Evolutionary conservation across 169 alveolate species (phyloP).

Genomic region (Cryptosporidium bovis): DNA sequence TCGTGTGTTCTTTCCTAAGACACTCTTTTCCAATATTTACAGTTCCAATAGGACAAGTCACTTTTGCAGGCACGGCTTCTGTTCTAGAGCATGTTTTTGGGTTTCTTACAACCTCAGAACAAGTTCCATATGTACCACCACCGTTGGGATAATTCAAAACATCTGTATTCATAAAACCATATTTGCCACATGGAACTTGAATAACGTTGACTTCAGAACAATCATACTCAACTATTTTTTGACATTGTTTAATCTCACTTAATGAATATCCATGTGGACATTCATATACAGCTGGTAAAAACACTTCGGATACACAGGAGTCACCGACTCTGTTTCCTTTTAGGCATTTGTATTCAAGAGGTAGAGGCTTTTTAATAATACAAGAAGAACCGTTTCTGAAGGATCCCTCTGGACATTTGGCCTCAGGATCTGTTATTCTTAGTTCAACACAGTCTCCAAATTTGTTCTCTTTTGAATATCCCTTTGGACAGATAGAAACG

Average conservation of each 20-base stretch:
- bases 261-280: conserved; percentile 55
- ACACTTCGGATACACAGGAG: conserved; percentile 45
- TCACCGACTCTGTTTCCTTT: conserved; percentile 52
- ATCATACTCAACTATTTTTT: conserved; percentile 58
- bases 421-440: conserved; percentile 10
- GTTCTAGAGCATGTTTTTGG: conserved; percentile 65
- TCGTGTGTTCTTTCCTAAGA: conserved; percentile 32
- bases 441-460: conserved; percentile 48
- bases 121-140: neutral
- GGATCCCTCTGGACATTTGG: conserved; percentile 57
- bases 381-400: neutral
- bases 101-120: conserved; percentile 41
- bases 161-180: neutral
- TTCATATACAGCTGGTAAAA: conserved; percentile 35
- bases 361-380: conserved; percentile 35
- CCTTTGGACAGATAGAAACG: conserved; percentile 17
- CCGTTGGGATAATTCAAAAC: neutral
- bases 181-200: conserved; percentile 15
- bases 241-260: conserved; percentile 54
- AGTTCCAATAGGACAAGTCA: conserved; percentile 54
- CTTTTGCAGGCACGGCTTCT: conserved; percentile 61
- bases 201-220: conserved; percentile 56
- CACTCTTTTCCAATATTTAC: conserved; percentile 56
- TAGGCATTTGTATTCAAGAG: conserved; percentile 38
- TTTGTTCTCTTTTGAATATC: conserved; percentile 33